Percentiles rank a stretch among this genome's conserved stretches.
Evolutionary conservation across 306 rosid species (phyloP).

Genomic region (Lotus japonicus): DNA sequence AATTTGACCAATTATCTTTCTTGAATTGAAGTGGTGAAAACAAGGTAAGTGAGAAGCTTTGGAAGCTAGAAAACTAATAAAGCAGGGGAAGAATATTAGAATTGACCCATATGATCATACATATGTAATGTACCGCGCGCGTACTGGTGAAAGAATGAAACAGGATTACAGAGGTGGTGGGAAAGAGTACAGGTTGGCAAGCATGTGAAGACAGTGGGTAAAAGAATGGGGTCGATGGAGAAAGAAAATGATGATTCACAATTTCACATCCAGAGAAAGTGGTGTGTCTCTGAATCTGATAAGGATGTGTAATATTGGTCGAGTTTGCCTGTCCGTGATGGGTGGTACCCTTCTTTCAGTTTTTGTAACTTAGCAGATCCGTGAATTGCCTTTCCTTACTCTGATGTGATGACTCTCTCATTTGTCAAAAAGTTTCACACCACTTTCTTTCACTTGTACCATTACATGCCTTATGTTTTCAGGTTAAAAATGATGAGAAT

Average conservation of each 20-base stretch:
- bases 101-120: not conserved
- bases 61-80: too few relatives aligned
- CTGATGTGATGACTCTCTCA: constrained; percentile 30
- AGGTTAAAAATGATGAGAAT: too few relatives aligned
- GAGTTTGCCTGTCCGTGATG: constrained; percentile 20
- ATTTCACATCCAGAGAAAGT: not conserved
- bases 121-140: not conserved
- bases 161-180: not conserved
- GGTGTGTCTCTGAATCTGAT: constrained; percentile 4
- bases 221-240: constrained; percentile 5
- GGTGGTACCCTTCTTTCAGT: not conserved
- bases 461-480: too few relatives aligned
- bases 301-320: constrained; percentile 14
- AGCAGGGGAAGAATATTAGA: not conserved
- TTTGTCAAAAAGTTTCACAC: too few relatives aligned
- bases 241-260: constrained; percentile 21
- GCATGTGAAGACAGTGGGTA: constrained; percentile 24
- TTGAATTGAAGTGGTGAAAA: too few relatives aligned
- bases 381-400: constrained; percentile 41
- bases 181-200: constrained; percentile 36
- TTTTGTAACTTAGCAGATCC: constrained; percentile 48
- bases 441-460: not conserved
- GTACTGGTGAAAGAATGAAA: not conserved
- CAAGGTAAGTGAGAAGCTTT: too few relatives aligned
- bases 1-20: too few relatives aligned